A percentile compares a stretch with the other conserved stretches of the same genome.
phyloP scores from a whole-genome alignment of 2,329 filamentous ascomycete species.

The Huntiella savannae region DNA sequence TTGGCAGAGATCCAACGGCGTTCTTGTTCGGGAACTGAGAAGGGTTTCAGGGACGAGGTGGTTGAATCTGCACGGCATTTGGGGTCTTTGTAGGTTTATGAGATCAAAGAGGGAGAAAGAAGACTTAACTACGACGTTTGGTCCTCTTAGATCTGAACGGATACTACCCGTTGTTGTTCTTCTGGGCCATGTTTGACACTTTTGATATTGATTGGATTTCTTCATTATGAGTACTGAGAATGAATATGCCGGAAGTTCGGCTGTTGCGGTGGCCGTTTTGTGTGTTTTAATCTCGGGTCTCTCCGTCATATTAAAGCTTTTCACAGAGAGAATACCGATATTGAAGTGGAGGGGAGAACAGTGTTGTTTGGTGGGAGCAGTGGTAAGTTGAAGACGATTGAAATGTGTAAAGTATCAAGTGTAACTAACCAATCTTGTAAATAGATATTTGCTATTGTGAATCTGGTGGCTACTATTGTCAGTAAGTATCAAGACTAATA shows the following conservation, averaged over 20 bases:
- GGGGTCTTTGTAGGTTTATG: too few species aligned
- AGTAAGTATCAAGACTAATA: slow-evolving; percentile 3
- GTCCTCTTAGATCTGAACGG: too few species aligned
- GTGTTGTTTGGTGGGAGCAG: slow-evolving; percentile 18
- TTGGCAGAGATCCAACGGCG: too few species aligned
- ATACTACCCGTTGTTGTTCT: background rate
- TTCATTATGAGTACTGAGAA: too few species aligned
- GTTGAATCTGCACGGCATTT: too few species aligned
- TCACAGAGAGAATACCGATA: slow-evolving; percentile 18
- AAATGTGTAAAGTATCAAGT: background rate
- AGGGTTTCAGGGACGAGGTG: too few species aligned
- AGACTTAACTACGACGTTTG: too few species aligned
- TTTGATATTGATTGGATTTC: background rate
- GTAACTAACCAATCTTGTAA: background rate
- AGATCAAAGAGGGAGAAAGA: too few species aligned
- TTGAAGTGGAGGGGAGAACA: slow-evolving; percentile 20
- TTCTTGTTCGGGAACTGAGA: too few species aligned
- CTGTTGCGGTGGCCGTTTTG: slow-evolving; percentile 12
- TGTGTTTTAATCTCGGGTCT: slow-evolving; percentile 15
- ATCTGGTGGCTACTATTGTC: slow-evolving; percentile 9
- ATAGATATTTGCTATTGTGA: slow-evolving; percentile 9
- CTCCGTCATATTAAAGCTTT: slow-evolving; percentile 18
- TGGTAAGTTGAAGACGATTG: slow-evolving; percentile 12
- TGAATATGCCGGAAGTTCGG: slow-evolving; percentile 12
- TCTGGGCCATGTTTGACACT: background rate